Percentiles rank a stretch among this genome's conserved stretches.
These are phyloP conservation scores for Teunomyces barrocoloradensis DNA, from an alignment of 805 yeast genomes.

Conservation along the genomic window DNA sequence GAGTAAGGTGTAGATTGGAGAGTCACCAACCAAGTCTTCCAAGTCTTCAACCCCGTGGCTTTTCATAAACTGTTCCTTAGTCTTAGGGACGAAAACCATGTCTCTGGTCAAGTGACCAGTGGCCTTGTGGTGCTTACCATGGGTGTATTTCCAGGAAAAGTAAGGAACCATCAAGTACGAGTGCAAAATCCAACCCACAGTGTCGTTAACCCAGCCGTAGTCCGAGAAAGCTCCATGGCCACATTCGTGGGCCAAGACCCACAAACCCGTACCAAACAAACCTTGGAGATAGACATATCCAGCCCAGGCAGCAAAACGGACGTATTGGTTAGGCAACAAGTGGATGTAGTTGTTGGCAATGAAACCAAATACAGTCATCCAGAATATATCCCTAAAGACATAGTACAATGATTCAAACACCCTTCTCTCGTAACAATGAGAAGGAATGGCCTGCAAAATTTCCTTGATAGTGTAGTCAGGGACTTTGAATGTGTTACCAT, in stretches of 20 bases:
- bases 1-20: constrained; percentile 48
- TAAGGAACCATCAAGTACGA: constrained; percentile 58
- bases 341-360: constrained; percentile 43
- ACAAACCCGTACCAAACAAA: constrained; percentile 54
- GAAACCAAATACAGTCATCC: constrained; percentile 43
- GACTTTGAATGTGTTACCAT: constrained; percentile 54
- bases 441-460: constrained; percentile 56
- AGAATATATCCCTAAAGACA: constrained; percentile 51
- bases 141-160: constrained; percentile 62
- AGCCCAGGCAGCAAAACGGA: constrained; percentile 43
- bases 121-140: constrained; percentile 61
- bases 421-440: constrained; percentile 58
- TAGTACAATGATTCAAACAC: constrained; percentile 48
- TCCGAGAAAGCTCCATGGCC: constrained; percentile 64
- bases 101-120: constrained; percentile 61
- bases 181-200: constrained; percentile 60
- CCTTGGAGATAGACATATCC: constrained; percentile 41
- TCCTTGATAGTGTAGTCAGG: constrained; percentile 65
- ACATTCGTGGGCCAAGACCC: constrained; percentile 66
- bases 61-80: constrained; percentile 45
- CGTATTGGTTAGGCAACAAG: constrained; percentile 13
- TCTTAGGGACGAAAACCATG: constrained; percentile 58
- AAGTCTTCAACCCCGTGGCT: constrained; percentile 30
- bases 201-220: constrained; percentile 50
- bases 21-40: constrained; percentile 51